Evolutionary conservation across 2,329 filamentous ascomycete species (phyloP), one percentile per base, ranked within the genome.

Genomic region (Sporothrix brunneoviolacea): DNA sequence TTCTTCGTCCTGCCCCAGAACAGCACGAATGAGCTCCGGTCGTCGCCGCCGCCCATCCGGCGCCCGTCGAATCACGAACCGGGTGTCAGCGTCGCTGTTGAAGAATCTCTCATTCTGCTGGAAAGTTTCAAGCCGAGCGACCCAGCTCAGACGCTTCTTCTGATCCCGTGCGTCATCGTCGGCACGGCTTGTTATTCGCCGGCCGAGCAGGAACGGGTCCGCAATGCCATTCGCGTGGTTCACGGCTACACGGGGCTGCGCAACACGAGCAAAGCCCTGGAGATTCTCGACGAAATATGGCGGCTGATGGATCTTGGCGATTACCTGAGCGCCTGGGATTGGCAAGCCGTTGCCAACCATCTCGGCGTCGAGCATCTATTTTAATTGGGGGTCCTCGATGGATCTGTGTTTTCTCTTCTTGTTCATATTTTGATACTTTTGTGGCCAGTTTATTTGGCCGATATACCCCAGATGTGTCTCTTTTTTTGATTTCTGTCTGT

Each of bases 261-360:
- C 21, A 83, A 82, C 58, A 75, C 76, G 24, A 75, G 82, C 55
- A 70, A 73, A 12, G 75, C 76, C 3, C 55, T 67, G 15, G 68
- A 78, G 53, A 63, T 84, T 1, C 69, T 84, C 12, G 75, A 80
- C 56, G 73, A 77, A 57, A 68, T 83, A 3, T 84, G 80, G 80
- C 64, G 68, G 19, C 68, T 77, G 19, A 83, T 83, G 77, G 76
- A 75, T 22, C 62, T 64, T 9, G 77, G 74, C 18, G 76, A 83
- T 44, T 82, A 78, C 74, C 58, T 69, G 22, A 70, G 71, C 16
- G 78, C 77, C 8, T 84, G 81, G 81, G 81, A 84, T 61, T 84
- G 80, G 80, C 79, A 83, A 54, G 67, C 68, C 4, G 70, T 83
- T 24, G 79, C 79, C 1, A 65, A 69, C 48, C 60, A 67, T 8